These are phyloP conservation scores for Fraxinus pennsylvanica DNA, from an alignment of 257 asterid species.

Conservation along the genomic window DNA sequence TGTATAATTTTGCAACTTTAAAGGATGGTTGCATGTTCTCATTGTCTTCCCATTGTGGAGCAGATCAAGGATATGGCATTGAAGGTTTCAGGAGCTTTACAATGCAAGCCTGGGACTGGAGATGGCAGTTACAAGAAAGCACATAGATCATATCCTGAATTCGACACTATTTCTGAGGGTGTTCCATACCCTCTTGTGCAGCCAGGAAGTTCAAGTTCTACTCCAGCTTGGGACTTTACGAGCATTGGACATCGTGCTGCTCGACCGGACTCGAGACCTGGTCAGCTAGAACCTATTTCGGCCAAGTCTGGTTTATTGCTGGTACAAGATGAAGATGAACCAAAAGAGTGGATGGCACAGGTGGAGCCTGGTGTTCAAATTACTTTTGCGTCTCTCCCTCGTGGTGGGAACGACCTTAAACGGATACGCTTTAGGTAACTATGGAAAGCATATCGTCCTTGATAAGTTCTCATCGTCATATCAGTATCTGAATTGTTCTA, in stretches of 20 bases:
- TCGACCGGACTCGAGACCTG: constrained; percentile 50
- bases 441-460: neutral
- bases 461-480: neutral
- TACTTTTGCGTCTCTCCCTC: constrained; percentile 75
- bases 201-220: constrained; percentile 72
- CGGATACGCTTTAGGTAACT: constrained; percentile 82
- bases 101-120: constrained; percentile 55
- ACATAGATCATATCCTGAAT: constrained; percentile 59
- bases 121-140: constrained; percentile 57
- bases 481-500: neutral
- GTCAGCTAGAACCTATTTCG: constrained; percentile 34
- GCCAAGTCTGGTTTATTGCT: constrained; percentile 49
- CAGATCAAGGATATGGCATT: constrained; percentile 93
- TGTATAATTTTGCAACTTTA: too few relatives aligned
- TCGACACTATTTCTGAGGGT: constrained; percentile 66
- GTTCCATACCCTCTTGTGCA: constrained; percentile 54
- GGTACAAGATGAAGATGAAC: constrained; percentile 60
- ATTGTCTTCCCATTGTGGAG: neutral
- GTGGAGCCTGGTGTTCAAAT: constrained; percentile 95
- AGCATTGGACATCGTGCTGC: constrained; percentile 40
- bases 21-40: neutral
- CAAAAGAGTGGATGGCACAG: constrained; percentile 83
- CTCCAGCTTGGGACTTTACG: constrained; percentile 83
- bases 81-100: constrained; percentile 70
- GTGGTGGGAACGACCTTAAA: constrained; percentile 85